Percentiles rank a stretch among this genome's conserved stretches.
Conservation (phyloP, 169 alveolate species). For the Cryptosporidium tyzzeri region DNA sequence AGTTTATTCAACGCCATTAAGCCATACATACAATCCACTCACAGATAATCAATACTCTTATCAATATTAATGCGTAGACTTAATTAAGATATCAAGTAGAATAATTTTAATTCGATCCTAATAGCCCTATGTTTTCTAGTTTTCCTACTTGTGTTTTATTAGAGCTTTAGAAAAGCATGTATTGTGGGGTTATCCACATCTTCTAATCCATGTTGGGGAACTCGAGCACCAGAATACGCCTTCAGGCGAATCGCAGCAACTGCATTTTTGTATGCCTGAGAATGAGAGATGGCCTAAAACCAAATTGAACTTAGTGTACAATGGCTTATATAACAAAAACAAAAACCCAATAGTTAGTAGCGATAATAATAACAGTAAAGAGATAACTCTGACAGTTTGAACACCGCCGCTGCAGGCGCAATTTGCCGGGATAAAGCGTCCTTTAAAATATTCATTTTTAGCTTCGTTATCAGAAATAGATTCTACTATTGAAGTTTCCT, state of each 20-base stretch:
- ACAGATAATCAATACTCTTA: slow-evolving; percentile 5
- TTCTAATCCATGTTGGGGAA: slow-evolving; percentile 62
- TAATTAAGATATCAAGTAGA: neutral
- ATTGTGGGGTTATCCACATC: neutral
- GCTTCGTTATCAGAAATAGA: neutral
- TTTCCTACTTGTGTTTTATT: neutral
- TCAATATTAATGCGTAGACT: slow-evolving; percentile 3
- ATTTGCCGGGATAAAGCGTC: slow-evolving; percentile 35
- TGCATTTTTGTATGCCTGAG: slow-evolving; percentile 62
- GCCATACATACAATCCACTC: neutral
- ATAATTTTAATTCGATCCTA: neutral
- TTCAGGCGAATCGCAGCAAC: slow-evolving; percentile 66
- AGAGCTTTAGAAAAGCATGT: neutral
- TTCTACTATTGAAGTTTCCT: neutral
- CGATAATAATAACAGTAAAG: slow-evolving; percentile 24
- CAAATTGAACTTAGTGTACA: slow-evolving; percentile 49
- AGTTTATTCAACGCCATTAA: slow-evolving; percentile 4
- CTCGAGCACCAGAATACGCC: slow-evolving; percentile 70
- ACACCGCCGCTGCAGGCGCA: slow-evolving; percentile 66
- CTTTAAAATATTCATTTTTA: neutral
- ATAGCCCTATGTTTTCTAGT: slow-evolving; percentile 14
- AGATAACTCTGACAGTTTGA: slow-evolving; percentile 55
- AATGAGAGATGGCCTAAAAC: slow-evolving; percentile 59
- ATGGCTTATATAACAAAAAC: slow-evolving; percentile 52
- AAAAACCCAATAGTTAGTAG: slow-evolving; percentile 57